A percentile compares a stretch with the other conserved stretches of the same genome.
phyloP scores from a whole-genome alignment of 2,329 filamentous ascomycete genomes.

The Davidsoniella australis region DNA sequence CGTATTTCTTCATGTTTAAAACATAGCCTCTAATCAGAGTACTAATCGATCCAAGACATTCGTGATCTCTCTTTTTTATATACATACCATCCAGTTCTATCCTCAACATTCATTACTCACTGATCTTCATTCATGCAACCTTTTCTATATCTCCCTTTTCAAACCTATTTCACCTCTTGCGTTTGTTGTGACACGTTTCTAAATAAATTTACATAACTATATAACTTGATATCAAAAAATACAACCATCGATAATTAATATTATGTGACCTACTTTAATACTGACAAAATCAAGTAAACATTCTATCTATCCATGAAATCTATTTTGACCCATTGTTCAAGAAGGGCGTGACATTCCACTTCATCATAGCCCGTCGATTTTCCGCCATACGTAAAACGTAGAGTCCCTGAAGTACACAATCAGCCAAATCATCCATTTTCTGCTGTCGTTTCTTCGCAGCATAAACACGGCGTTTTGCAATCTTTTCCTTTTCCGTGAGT shows the following conservation, averaged over 20 bases:
- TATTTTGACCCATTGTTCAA: background rate
- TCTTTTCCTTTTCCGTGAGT: background rate
- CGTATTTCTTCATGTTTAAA: no score
- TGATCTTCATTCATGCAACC: background rate
- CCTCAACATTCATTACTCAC: background rate
- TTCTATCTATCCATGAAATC: no score
- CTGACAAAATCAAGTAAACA: no score
- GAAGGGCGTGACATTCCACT: conserved; percentile 2
- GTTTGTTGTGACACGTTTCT: no score
- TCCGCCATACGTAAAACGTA: conserved; percentile 7
- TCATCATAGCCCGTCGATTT: conserved; percentile 1
- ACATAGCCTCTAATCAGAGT: no score
- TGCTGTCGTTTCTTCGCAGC: background rate
- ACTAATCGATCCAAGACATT: no score
- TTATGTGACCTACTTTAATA: no score
- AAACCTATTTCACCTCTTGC: no score
- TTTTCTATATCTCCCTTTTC: background rate
- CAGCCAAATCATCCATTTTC: conserved; percentile 8
- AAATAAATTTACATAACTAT: no score
- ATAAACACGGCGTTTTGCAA: background rate
- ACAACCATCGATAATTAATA: no score
- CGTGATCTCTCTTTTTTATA: background rate
- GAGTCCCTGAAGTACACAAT: conserved; percentile 7
- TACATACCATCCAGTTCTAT: background rate
- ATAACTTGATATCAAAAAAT: no score